Conservation (phyloP, 2,329 filamentous ascomycete species). For the Aspergillus luchuensis region DNA sequence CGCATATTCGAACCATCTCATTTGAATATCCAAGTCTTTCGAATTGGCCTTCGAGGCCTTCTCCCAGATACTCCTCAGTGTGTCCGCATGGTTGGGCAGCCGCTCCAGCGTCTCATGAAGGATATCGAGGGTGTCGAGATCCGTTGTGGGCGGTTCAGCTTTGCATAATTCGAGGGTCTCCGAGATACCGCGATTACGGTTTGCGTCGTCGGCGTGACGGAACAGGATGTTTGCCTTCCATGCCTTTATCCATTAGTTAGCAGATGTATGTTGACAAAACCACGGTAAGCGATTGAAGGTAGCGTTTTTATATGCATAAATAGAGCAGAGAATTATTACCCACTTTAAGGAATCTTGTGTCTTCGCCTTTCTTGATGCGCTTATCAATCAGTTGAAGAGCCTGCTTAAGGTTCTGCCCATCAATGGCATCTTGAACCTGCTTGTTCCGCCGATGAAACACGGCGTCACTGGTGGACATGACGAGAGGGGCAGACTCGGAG, state of each 20-base stretch:
- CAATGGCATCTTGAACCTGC: slow-evolving; percentile 53
- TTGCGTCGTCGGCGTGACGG: slow-evolving; percentile 43
- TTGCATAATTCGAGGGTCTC: slow-evolving; percentile 49
- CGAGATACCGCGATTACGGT: slow-evolving; percentile 45
- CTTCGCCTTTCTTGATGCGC: slow-evolving; percentile 58
- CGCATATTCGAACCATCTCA: slow-evolving; percentile 48
- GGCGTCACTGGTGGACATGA: slow-evolving; percentile 37
- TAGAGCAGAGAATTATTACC: slow-evolving; percentile 14
- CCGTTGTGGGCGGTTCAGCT: slow-evolving; percentile 45
- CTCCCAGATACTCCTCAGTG: slow-evolving; percentile 47
- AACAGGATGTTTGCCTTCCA: slow-evolving; percentile 48
- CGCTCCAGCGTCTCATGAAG: slow-evolving; percentile 44
- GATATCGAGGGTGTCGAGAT: slow-evolving; percentile 49
- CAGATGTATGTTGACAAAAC: slow-evolving; percentile 1
- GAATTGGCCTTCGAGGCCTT: slow-evolving; percentile 49
- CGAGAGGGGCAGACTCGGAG: slow-evolving; percentile 1
- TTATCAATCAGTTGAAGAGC: slow-evolving; percentile 54
- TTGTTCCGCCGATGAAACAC: slow-evolving; percentile 51
- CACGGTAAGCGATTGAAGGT: neutral
- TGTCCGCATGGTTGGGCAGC: slow-evolving; percentile 37
- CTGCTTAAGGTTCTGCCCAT: slow-evolving; percentile 52
- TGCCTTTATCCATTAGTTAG: slow-evolving; percentile 33
- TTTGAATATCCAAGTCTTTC: slow-evolving; percentile 47
- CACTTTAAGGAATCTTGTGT: slow-evolving; percentile 45
- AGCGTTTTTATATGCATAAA: neutral